These are phyloP conservation scores for Boletus insuetus DNA, from an alignment of 768 basidiomycete species.

Conservation along the genomic window DNA sequence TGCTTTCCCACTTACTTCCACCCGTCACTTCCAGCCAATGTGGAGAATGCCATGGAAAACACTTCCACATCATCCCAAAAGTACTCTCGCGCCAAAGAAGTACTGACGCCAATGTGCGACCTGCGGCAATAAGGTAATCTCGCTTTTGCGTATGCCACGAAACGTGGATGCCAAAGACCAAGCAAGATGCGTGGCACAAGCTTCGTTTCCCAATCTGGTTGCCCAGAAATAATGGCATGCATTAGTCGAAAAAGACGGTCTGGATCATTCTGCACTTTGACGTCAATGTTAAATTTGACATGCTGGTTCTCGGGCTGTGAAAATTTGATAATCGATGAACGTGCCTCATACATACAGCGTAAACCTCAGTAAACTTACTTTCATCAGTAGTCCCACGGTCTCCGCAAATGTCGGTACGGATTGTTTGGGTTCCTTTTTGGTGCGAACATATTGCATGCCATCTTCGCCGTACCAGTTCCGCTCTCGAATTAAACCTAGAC, in stretches of 20 bases:
- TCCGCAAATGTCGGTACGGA: constrained; percentile 88
- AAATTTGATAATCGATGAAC: constrained; percentile 4
- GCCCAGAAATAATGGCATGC: constrained; percentile 59
- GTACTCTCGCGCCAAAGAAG: constrained; percentile 71
- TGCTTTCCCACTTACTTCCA: constrained; percentile 44
- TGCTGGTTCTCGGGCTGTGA: constrained; percentile 69
- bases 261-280: constrained; percentile 92
- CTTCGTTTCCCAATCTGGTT: constrained; percentile 67
- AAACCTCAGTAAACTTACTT: constrained; percentile 39
- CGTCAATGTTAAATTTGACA: constrained; percentile 84
- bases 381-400: constrained; percentile 78
- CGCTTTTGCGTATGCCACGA: constrained; percentile 71
- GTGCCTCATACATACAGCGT: constrained; percentile 3
- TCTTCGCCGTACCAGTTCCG: constrained; percentile 66
- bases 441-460: constrained; percentile 79
- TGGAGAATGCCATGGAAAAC: constrained; percentile 80
- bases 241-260: constrained; percentile 80
- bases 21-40: constrained; percentile 72
- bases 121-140: constrained; percentile 80
- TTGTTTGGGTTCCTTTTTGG: constrained; percentile 77
- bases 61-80: constrained; percentile 88
- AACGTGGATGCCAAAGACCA: constrained; percentile 90
- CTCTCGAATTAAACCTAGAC: constrained; percentile 63
- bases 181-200: constrained; percentile 81
- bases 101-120: constrained; percentile 79